Percentiles rank a stretch among this genome's conserved stretches.
phyloP scores from a whole-genome alignment of 2,329 filamentous ascomycete species.

The Fusarium sp. region DNA sequence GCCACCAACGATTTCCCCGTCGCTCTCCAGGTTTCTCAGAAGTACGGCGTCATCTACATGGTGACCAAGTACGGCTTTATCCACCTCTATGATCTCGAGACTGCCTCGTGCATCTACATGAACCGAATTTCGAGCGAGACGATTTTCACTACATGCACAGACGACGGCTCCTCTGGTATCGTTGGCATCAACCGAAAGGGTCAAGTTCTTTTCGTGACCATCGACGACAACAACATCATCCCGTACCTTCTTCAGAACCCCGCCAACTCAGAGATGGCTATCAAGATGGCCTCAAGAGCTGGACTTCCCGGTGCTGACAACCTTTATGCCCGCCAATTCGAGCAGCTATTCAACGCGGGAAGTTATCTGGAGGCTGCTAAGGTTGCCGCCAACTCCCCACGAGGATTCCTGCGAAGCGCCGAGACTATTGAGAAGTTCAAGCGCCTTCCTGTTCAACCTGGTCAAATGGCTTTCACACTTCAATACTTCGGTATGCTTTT shows the following conservation, averaged over 20 bases:
- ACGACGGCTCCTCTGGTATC: conserved; percentile 85
- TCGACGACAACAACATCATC: conserved; percentile 91
- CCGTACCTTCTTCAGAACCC: conserved; percentile 97
- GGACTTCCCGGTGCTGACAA: conserved; percentile 94
- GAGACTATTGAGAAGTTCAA: conserved; percentile 98
- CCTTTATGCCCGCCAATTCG: conserved; percentile 91
- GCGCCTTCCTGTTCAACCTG: conserved; percentile 78
- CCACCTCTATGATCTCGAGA: conserved; percentile 97
- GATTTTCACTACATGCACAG: conserved; percentile 92
- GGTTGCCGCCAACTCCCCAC: conserved; percentile 94
- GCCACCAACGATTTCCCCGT: conserved; percentile 98
- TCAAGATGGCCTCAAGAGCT: conserved; percentile 94
- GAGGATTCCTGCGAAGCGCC: conserved; percentile 91
- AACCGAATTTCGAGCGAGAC: conserved; percentile 99
- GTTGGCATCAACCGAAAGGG: conserved; percentile 97
- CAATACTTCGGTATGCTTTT: conserved; percentile 98
- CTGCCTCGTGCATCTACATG: conserved; percentile 96
- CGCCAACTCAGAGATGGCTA: conserved; percentile 89
- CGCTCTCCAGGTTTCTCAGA: conserved; percentile 94
- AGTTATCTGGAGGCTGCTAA: conserved; percentile 91
- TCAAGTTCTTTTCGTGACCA: conserved; percentile 91
- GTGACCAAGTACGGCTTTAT: conserved; percentile 99
- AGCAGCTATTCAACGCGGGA: conserved; percentile 80
- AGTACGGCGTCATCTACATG: conserved; percentile 96
- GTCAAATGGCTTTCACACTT: conserved; percentile 90